Evolutionary conservation across 441 rosid genomes (phyloP).

Genomic region (Populus trichocarpa): DNA sequence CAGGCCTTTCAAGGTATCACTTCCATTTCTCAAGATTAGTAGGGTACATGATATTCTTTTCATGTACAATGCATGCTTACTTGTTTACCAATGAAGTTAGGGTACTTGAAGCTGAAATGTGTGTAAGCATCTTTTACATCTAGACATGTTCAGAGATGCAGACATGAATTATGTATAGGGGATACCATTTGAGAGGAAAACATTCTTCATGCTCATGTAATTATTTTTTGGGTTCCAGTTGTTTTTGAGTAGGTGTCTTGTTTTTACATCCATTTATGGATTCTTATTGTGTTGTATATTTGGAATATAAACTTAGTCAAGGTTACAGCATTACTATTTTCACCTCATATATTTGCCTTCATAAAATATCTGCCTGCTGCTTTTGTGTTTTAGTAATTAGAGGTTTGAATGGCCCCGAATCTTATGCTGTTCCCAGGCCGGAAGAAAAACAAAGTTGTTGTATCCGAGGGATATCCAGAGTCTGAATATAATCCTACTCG

Average conservation of each 20-base stretch:
- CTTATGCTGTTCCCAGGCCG: conserved; percentile 41
- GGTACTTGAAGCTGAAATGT: neutral
- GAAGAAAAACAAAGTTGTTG: conserved; percentile 45
- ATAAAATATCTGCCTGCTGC: neutral
- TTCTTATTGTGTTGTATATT: neutral
- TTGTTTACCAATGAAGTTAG: neutral
- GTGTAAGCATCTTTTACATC: neutral
- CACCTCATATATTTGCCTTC: neutral
- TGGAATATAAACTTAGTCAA: neutral
- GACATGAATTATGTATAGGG: neutral
- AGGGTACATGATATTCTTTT: neutral
- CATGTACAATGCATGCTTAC: neutral
- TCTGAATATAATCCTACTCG: conserved; percentile 84
- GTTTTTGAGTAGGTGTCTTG: neutral
- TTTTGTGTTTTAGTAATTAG: neutral
- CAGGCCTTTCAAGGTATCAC: conserved; percentile 69
- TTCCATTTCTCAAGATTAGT: neutral
- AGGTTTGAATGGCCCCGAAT: conserved; percentile 6
- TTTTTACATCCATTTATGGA: neutral
- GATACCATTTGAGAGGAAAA: neutral
- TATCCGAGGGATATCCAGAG: conserved; percentile 80
- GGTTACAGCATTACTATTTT: too few relatives aligned
- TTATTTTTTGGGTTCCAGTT: neutral
- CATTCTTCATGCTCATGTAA: neutral
- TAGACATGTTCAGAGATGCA: neutral